These are phyloP conservation scores for Wickerhamomyces silvicola DNA, from an alignment of 805 yeast genomes.

Conservation along the genomic window DNA sequence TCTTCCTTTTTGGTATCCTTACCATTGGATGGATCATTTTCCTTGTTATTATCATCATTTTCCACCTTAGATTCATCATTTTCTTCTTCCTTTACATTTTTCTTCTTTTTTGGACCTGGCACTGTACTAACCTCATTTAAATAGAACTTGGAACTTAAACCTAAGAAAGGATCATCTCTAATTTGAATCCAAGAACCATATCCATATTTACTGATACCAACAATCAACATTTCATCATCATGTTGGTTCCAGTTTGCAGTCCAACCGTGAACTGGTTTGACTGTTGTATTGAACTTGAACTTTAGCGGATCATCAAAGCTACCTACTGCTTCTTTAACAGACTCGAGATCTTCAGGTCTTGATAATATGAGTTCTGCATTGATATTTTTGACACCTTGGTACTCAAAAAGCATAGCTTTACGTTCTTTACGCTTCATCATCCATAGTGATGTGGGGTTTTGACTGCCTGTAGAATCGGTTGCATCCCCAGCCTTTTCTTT, in stretches of 20 bases:
- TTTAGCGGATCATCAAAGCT: slow-evolving; percentile 52
- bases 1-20: not conserved
- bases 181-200: slow-evolving; percentile 94
- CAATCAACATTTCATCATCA: slow-evolving; percentile 81
- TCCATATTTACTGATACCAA: slow-evolving; percentile 89
- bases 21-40: not conserved
- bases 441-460: slow-evolving; percentile 47
- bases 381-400: slow-evolving; percentile 76
- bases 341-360: slow-evolving; percentile 79
- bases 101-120: slow-evolving; percentile 27
- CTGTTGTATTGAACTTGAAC: slow-evolving; percentile 54
- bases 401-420: slow-evolving; percentile 85
- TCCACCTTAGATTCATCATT: slow-evolving; percentile 25
- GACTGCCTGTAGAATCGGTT: slow-evolving; percentile 17
- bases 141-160: slow-evolving; percentile 77
- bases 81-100: slow-evolving; percentile 13
- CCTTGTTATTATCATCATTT: slow-evolving; percentile 19
- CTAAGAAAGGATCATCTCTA: slow-evolving; percentile 90
- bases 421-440: slow-evolving; percentile 71
- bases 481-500: slow-evolving; percentile 31
- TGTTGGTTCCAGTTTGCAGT: slow-evolving; percentile 74
- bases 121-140: slow-evolving; percentile 42
- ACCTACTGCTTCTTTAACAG: slow-evolving; percentile 49
- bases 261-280: slow-evolving; percentile 90
- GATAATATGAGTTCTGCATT: slow-evolving; percentile 84